phyloP scores from a whole-genome alignment of 805 yeast species.

The Suhomyces faveliae region DNA sequence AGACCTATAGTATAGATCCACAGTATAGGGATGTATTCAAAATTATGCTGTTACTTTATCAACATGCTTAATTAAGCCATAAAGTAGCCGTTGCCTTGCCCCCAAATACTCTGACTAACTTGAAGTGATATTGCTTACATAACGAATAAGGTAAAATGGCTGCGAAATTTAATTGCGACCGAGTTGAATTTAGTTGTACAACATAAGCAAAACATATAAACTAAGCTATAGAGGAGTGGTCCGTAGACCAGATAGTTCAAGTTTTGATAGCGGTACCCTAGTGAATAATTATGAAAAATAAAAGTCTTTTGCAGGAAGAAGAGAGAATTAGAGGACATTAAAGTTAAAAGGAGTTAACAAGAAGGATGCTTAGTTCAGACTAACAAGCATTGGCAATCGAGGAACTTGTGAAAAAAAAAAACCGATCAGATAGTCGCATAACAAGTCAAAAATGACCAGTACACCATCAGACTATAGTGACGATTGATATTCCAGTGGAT shows the following conservation, averaged over 20 bases:
- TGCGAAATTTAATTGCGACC: neutral
- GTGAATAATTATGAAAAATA: conserved; percentile 3
- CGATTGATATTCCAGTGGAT: neutral
- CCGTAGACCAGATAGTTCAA: neutral
- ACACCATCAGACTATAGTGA: neutral
- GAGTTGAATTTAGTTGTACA: conserved; percentile 4
- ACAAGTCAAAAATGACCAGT: neutral
- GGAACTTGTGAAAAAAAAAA: conserved; percentile 1
- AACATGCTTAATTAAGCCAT: neutral
- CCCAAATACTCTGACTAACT: neutral
- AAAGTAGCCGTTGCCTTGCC: neutral
- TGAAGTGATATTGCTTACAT: neutral
- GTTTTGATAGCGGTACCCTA: conserved; percentile 3
- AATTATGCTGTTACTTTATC: too few relatives aligned
- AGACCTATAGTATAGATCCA: too few relatives aligned
- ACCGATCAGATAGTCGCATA: neutral
- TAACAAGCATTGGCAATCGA: conserved; percentile 5
- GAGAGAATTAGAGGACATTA: conserved; percentile 1
- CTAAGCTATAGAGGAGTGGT: conserved; percentile 2
- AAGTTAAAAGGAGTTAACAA: neutral
- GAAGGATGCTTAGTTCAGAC: conserved; percentile 7
- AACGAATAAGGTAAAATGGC: neutral
- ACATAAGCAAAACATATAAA: conserved; percentile 3
- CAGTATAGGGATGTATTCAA: too few relatives aligned
- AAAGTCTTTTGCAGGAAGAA: conserved; percentile 5